Evolutionary conservation across 2,329 filamentous ascomycete genomes (phyloP).

Genomic region (Biscogniauxia sp.): DNA sequence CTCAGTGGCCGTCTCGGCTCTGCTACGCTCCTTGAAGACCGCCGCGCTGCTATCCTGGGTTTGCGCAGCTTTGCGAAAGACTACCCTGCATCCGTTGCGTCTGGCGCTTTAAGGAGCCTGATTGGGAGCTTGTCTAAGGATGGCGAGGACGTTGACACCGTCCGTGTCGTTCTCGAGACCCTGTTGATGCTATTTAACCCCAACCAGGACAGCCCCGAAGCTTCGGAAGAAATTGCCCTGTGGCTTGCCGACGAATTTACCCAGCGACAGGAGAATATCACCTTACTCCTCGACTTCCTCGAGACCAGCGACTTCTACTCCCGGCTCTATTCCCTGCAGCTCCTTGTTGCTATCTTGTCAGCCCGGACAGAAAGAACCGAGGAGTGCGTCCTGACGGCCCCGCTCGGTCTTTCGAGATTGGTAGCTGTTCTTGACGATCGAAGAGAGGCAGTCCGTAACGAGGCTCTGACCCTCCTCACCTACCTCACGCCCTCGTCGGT

Average conservation of each 20-base stretch:
- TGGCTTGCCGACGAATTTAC: constrained; percentile 99
- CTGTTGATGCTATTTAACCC: constrained; percentile 85
- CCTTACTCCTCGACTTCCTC: constrained; percentile 82
- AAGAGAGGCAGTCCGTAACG: constrained; percentile 83
- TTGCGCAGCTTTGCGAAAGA: constrained; percentile 94
- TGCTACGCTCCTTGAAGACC: constrained; percentile 89
- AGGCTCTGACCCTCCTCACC: constrained; percentile 81
- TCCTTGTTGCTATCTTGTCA: constrained; percentile 80
- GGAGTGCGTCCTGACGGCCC: constrained; percentile 88
- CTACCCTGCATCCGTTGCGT: constrained; percentile 93
- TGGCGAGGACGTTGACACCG: constrained; percentile 91
- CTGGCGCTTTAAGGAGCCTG: constrained; percentile 82
- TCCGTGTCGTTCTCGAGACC: constrained; percentile 93
- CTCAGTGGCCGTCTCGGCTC: constrained; percentile 84
- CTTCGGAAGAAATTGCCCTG: constrained; percentile 90
- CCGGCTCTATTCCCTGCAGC: constrained; percentile 84
- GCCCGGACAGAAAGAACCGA: constrained; percentile 89
- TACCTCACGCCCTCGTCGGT: constrained; percentile 82
- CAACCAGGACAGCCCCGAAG: constrained; percentile 74
- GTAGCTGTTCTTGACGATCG: constrained; percentile 81
- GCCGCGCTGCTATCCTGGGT: constrained; percentile 87
- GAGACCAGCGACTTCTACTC: constrained; percentile 87
- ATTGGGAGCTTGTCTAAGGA: constrained; percentile 85
- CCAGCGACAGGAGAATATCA: constrained; percentile 95
- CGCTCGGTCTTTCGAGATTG: constrained; percentile 81